Evolutionary conservation across 164 flowering plant species (phyloP).

Genomic region (Vitis rotundifolia): DNA sequence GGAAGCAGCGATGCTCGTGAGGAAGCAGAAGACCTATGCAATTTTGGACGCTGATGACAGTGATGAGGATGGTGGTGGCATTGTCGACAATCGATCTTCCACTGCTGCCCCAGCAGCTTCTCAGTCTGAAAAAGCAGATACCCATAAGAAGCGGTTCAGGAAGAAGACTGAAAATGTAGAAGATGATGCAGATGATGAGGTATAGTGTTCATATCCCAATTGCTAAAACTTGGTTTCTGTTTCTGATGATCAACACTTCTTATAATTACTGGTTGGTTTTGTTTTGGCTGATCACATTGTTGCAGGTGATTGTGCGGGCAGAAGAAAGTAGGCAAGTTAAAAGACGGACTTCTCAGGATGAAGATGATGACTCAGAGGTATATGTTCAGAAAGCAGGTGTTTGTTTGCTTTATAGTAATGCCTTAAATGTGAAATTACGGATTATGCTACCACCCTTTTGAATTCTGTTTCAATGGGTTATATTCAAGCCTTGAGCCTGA

Average conservation of each 20-base stretch:
- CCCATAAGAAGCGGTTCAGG: slow-evolving; percentile 60
- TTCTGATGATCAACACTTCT: slow-evolving; percentile 19
- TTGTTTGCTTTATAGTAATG: too few species aligned
- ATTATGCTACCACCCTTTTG: background rate
- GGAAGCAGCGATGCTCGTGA: slow-evolving; percentile 80
- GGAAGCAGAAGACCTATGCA: slow-evolving; percentile 67
- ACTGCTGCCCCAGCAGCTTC: slow-evolving; percentile 16
- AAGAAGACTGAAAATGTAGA: slow-evolving; percentile 62
- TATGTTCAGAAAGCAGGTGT: background rate
- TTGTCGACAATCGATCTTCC: slow-evolving; percentile 17
- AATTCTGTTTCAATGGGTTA: background rate
- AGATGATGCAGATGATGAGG: slow-evolving; percentile 72
- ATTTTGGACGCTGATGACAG: slow-evolving; percentile 85
- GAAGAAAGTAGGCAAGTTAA: slow-evolving; percentile 51
- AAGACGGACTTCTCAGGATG: slow-evolving; percentile 42
- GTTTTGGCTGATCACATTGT: slow-evolving; percentile 28
- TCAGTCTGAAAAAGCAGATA: slow-evolving; percentile 32
- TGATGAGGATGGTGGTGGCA: slow-evolving; percentile 37
- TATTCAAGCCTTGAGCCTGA: background rate
- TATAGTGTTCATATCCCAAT: slow-evolving; percentile 25
- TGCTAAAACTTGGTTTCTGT: slow-evolving; percentile 21
- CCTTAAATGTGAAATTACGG: background rate
- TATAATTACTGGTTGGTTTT: slow-evolving; percentile 17
- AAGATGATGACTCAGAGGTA: slow-evolving; percentile 69
- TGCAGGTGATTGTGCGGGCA: slow-evolving; percentile 40